Evolutionary conservation across 768 basidiomycete species (phyloP), one percentile per base, ranked within the genome.

Genomic region (Suillus luteus): DNA sequence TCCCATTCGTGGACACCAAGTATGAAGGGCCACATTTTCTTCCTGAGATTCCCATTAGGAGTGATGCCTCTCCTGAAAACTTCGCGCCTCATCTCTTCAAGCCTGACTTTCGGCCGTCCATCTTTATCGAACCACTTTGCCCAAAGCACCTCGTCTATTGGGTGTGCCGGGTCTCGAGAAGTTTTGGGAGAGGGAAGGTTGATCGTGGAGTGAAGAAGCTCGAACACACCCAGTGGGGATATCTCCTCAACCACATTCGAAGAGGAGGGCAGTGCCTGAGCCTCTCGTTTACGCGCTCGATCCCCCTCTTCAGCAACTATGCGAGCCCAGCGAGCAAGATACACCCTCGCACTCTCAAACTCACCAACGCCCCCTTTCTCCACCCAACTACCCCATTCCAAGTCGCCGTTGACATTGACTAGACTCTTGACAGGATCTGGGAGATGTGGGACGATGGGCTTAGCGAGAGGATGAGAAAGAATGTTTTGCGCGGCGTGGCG

Each of bases 281-380:
- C 86, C 74, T 99, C 97, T 51, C 85, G 83, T 67, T 88, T 78
- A 49, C 97, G 83, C 6, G 95, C 88, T 17, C 93, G 84, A 75
- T 99, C 97, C 19, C 97, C 97, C 73, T 99, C 97, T 76, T 99
- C 97, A 2, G 97, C 97, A 1, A 99, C 97, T 64, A 95, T 91
- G 58, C 96, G 83, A 4, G 97, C 97, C 97, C 97, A 99, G 38
- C 93, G 83, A 11, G 97, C 97, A 10, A 99, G 85, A 74, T 99
- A 99, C 8, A 99, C 93, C 5, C 96, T 83, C 0, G 97, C 97
- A 64, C 92, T 92, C 77, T 99, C 97, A 73, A 96, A 99, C 73
- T 97, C 95, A 7, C 94, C 95, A 2, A 97, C 92, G 0, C 95
- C 92, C 40, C 93, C 90, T 72, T 92, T 92, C 75, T 95, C 93